Base-by-base conservation (phyloP, 2,329 filamentous ascomycete genomes). In the Periconia digitata region DNA sequence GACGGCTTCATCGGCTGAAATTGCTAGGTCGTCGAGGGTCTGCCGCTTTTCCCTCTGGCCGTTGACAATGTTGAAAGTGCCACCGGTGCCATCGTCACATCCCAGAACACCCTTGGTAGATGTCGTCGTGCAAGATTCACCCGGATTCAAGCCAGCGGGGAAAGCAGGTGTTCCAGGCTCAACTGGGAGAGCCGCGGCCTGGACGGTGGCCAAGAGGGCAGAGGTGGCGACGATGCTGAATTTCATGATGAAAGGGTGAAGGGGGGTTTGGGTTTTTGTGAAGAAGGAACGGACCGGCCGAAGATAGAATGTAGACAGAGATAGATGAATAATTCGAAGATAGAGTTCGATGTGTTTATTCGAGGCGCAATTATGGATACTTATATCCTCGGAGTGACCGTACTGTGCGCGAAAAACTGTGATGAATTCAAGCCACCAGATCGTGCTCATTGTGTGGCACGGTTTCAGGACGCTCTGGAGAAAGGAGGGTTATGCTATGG, bases 11-110 rank as follows among this genome's bases (percentile, higher is more conserved):
- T 36, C 34, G 15, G 17, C 34, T 7, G 34, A 7, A 15, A 36
- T n/a, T 7, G 34, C 34, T n/a, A 6, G 6, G 34, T 36, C 34
- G 7, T 18, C 34, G 6, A 36, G n/a, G 34, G 7, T 18, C 7
- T 18, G 7, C 15, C 17, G 6, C 15, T n/a, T n/a, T 36, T 36
- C 24, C 24, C 24, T 27, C 7, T 12, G 24, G 24, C 24, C 24
- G 24, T 27, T 27, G 7, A 27, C 24, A 12, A 27, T 64, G 61
- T 36, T 36, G 34, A 36, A 36, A 7, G 34, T 36, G 6, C 34
- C 34, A n/a, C 34, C 34, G 7, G 34, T 36, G 34, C 34, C 34
- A 36, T 36, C 34, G 17, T 36, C 34, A 18, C 34, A 36, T 7
- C 34, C 34, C 7, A 36, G 34, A 6, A 36, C 34, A 15, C 34